phyloP scores from a whole-genome alignment of 108 stramenopile species.

The Skeletonema grethae region DNA sequence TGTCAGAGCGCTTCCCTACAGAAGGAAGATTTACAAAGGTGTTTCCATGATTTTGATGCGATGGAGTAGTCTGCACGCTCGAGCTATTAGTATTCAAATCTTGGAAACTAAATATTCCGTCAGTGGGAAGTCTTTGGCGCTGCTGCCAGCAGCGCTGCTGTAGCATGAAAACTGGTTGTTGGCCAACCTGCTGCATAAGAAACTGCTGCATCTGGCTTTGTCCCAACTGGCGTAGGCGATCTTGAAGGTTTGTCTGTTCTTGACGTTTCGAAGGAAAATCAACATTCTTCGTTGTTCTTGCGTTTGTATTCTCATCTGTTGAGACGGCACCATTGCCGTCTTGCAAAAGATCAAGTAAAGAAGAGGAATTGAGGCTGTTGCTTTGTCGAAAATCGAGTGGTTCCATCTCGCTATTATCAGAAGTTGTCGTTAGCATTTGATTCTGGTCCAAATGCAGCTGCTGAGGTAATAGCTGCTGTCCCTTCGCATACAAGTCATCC shows the following conservation, averaged over 20 bases:
- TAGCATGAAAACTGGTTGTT: not conserved
- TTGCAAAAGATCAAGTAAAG: not conserved
- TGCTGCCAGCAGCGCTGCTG: slow-evolving; percentile 6
- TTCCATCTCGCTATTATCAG: not conserved
- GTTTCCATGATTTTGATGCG: not conserved
- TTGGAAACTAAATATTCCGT: not conserved
- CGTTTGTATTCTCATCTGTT: not conserved
- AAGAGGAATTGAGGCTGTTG: not conserved
- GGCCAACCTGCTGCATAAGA: not conserved
- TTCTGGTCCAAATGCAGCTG: not conserved
- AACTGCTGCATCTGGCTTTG: slow-evolving; percentile 6
- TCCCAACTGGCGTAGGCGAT: not conserved
- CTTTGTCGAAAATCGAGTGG: not conserved
- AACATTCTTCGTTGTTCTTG: not conserved
- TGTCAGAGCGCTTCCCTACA: not conserved
- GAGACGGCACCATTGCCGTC: not conserved
- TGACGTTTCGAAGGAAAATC: not conserved
- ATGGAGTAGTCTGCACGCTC: not conserved
- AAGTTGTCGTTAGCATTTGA: not conserved
- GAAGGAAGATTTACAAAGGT: not conserved
- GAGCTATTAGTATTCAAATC: not conserved
- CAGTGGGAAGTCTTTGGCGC: not conserved
- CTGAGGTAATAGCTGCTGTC: not conserved
- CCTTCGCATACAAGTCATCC: not conserved
- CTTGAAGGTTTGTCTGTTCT: not conserved